Percentiles rank a stretch among this genome's conserved stretches.
Evolutionary conservation across 208 protist genomes (phyloP).

Genomic region (Strigomonas galati): DNA sequence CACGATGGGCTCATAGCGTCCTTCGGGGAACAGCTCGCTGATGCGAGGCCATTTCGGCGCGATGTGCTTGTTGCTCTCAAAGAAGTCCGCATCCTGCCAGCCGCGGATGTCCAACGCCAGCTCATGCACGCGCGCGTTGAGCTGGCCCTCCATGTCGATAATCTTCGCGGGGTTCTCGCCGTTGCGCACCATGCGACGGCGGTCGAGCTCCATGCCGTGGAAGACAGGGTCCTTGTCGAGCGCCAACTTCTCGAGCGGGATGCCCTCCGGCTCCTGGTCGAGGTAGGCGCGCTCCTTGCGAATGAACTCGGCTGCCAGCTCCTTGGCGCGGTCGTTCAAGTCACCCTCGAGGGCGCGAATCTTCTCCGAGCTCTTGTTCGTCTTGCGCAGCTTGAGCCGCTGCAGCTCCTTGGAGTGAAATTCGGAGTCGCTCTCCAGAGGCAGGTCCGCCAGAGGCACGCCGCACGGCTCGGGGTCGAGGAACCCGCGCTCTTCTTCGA

Average conservation of each 20-base stretch:
- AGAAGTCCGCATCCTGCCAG: slow-evolving; percentile 83
- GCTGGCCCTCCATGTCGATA: slow-evolving; percentile 40
- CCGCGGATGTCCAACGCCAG: slow-evolving; percentile 64
- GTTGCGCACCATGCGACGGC: slow-evolving; percentile 40
- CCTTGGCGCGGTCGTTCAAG: slow-evolving; percentile 47
- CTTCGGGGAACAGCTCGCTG: slow-evolving; percentile 72
- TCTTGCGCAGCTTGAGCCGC: slow-evolving; percentile 25
- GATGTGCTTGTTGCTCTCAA: slow-evolving; percentile 59
- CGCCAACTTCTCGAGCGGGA: slow-evolving; percentile 55
- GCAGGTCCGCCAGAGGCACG: slow-evolving; percentile 63
- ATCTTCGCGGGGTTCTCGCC: slow-evolving; percentile 32
- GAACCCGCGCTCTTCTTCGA: slow-evolving; percentile 61
- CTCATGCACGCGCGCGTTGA: slow-evolving; percentile 57
- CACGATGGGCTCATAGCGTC: slow-evolving; percentile 33
- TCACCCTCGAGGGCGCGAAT: slow-evolving; percentile 39
- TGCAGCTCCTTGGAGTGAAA: slow-evolving; percentile 64
- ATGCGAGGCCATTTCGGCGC: slow-evolving; percentile 77
- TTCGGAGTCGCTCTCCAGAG: slow-evolving; percentile 41
- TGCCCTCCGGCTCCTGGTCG: slow-evolving; percentile 72
- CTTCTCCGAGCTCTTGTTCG: slow-evolving; percentile 18
- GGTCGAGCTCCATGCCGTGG: slow-evolving; percentile 69
- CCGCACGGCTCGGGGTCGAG: slow-evolving; percentile 61
- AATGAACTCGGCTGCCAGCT: slow-evolving; percentile 62
- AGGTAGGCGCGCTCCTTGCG: slow-evolving; percentile 62
- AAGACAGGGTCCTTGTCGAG: slow-evolving; percentile 69